These are phyloP conservation scores for Candida tallmaniae DNA, from an alignment of 805 yeast genomes.

Conservation along the genomic window DNA sequence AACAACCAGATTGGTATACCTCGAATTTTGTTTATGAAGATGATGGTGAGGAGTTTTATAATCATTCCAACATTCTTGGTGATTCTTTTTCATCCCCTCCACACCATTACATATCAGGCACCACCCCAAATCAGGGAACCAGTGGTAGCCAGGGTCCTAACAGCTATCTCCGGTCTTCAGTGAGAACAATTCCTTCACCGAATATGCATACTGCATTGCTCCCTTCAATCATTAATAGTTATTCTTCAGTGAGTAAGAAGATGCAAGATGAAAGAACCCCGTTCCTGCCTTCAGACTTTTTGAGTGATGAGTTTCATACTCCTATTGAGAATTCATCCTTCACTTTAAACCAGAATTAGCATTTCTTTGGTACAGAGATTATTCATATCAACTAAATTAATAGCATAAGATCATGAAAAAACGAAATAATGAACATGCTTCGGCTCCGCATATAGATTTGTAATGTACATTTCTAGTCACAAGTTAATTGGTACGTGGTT, in stretches of 20 bases:
- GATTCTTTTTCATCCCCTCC: constrained; percentile 14
- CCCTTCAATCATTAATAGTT: constrained; percentile 38
- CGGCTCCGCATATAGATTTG: too few species aligned
- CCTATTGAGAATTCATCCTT: constrained; percentile 13
- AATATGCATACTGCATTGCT: constrained; percentile 28
- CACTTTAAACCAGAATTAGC: constrained; percentile 3
- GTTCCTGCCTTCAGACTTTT: constrained; percentile 39
- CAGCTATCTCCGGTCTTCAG: neutral
- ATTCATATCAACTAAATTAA: neutral
- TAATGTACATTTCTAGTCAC: neutral
- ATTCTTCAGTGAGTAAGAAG: constrained; percentile 32
- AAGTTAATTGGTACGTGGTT: neutral
- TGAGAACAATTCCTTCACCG: constrained; percentile 8
- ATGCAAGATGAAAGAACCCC: constrained; percentile 35
- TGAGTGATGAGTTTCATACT: constrained; percentile 25
- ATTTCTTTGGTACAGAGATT: neutral
- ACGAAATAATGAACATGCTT: neutral
- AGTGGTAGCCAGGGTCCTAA: neutral
- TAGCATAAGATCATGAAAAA: neutral
- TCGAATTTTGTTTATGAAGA: constrained; percentile 15
- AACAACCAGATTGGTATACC: constrained; percentile 38
- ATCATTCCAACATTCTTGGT: constrained; percentile 4
- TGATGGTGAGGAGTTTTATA: constrained; percentile 5
- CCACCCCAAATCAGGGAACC: constrained; percentile 2
- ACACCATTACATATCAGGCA: constrained; percentile 13